Conservation (phyloP, 2,329 filamentous ascomycete species). For the Ophiostoma tasmaniense region DNA sequence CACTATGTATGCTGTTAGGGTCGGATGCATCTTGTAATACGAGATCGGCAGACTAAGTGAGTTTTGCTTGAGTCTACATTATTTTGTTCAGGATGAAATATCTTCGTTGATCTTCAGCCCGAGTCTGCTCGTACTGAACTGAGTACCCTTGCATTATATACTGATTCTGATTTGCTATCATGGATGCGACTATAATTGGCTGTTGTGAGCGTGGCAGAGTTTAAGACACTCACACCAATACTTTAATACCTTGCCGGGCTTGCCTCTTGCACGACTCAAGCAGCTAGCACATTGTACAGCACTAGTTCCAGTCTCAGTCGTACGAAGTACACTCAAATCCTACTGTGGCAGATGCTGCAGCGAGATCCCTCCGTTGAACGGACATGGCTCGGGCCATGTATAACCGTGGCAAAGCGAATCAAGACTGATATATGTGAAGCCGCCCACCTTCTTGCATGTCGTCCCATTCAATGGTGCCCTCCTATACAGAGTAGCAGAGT, state of each 20-base stretch:
- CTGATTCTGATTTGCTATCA: not conserved
- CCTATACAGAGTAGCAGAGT: not conserved
- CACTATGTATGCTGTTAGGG: not conserved
- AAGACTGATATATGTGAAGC: not conserved
- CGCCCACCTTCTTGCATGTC: not conserved
- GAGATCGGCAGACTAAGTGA: not conserved
- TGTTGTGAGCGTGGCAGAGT: not conserved
- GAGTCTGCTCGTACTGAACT: not conserved
- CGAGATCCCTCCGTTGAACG: conserved; percentile 5
- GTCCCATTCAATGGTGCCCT: conserved; percentile 1
- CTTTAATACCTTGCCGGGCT: no score
- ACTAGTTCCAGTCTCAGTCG: no score
- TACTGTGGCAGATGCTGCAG: not conserved
- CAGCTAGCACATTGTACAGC: no score
- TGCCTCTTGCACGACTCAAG: no score
- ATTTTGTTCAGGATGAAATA: not conserved
- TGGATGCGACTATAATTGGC: not conserved
- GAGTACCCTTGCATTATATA: not conserved
- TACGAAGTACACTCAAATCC: no score
- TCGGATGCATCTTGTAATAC: not conserved
- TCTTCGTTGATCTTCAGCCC: not conserved
- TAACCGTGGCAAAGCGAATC: conserved; percentile 6
- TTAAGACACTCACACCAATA: not conserved
- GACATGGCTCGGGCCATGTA: conserved; percentile 6
- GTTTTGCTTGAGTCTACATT: no score